These are phyloP conservation scores for Euptelea pleiosperma DNA, from an alignment of 164 flowering plant species.

Conservation along the genomic window DNA sequence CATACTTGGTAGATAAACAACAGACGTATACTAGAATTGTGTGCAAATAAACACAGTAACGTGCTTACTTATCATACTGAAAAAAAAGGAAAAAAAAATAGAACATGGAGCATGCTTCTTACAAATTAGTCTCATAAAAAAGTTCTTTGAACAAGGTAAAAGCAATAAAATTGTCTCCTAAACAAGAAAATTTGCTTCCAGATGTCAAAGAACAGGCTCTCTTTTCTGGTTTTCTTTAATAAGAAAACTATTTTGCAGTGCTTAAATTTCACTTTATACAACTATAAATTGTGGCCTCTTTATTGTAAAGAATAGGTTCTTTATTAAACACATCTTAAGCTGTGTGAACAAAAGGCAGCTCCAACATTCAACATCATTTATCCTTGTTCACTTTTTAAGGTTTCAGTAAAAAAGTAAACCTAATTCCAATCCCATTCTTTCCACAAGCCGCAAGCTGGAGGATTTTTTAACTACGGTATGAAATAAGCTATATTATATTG, in stretches of 20 bases:
- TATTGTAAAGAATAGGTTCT: too few relatives aligned
- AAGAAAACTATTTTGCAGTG: background rate
- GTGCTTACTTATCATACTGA: too few relatives aligned
- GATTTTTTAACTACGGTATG: background rate
- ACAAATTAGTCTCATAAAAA: background rate
- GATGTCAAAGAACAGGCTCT: constrained; percentile 1
- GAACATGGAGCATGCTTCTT: background rate
- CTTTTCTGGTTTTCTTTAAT: background rate
- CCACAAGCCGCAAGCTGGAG: background rate
- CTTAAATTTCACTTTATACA: background rate
- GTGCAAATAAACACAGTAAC: too few relatives aligned
- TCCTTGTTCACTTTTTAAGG: too few relatives aligned
- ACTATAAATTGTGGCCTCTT: too few relatives aligned
- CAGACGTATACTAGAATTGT: too few relatives aligned
- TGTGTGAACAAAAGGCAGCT: background rate
- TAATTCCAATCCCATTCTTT: background rate
- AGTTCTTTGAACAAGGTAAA: background rate
- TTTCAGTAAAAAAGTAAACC: too few relatives aligned
- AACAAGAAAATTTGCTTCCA: background rate
- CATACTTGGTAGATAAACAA: too few relatives aligned
- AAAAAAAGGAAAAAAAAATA: background rate
- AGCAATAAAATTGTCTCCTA: background rate
- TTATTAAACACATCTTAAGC: background rate
- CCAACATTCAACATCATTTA: background rate
- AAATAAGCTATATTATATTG: background rate